Evolutionary conservation across 495 filamentous ascomycete species (phyloP), one percentile per base, ranked within the genome.

Genomic region (Apodospora peruviana): DNA sequence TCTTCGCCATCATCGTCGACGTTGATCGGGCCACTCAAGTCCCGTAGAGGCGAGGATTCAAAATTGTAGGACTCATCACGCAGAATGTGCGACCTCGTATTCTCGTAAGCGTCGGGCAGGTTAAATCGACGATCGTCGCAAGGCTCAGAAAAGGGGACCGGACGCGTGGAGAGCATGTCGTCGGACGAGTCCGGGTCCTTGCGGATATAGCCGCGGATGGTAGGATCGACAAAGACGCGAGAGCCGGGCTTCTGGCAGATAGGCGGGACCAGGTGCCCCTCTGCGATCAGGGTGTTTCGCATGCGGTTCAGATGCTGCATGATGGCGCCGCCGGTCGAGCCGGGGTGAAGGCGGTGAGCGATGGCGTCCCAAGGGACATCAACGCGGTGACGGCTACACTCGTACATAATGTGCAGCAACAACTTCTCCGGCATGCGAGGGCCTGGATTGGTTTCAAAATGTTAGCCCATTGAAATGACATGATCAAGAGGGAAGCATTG

Each of bases 381-480:
- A 11, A 62, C 40, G 7, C 52, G 39, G 18, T 43, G 43, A 11
- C 50, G 56, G 8, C 50, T 49, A 24, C 54, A 61, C 37, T 70
- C 67, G 29, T 65, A 70, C 9, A 56, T 41, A 0, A 67, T 47
- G 50, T 59, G 47, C 0, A 68, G 49, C 5, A 70, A 43, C n/a
- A 70, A 43, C 47, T 68, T 68, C 41, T 70, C 57, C 3, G 55
- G 48, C 66, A 69, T 69, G 16, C 66, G 62, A 1, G 62, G 58
- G 17, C 66, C 66, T 69, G n/a, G n/a, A n/a, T n/a, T n/a, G n/a
- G n/a, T n/a, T n/a, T n/a, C n/a, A n/a, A n/a, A n/a, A n/a, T n/a
- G 34, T 5, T n/a, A 0, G 12, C 22, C n/a, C 2, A 40, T 17
- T 38, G 17, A 41, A 32, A 27, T 17, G 23, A 43, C 16, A 32